Percentiles rank a stretch among this genome's conserved stretches.
phyloP scores from a whole-genome alignment of 371 early-diverging fungal genomes.

The Smittium culicis region DNA sequence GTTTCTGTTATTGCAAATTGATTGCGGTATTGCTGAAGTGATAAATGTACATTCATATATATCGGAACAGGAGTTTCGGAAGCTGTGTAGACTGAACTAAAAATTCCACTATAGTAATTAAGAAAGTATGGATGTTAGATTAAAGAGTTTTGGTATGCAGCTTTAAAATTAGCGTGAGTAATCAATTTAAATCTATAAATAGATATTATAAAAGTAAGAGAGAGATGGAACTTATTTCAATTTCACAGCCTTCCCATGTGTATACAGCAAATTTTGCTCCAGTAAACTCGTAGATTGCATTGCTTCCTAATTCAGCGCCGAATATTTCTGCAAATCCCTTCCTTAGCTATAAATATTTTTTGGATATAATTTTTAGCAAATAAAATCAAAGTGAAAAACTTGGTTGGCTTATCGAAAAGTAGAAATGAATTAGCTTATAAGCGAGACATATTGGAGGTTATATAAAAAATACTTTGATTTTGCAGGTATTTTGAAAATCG shows the following conservation, averaged over 20 bases:
- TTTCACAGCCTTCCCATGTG: conserved; percentile 82
- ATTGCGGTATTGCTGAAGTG: conserved; percentile 61
- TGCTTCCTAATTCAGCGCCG: conserved; percentile 78
- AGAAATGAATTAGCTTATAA: not conserved
- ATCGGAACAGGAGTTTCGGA: conserved; percentile 87
- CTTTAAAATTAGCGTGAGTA: not conserved
- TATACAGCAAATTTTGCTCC: conserved; percentile 82
- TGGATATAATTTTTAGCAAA: not conserved
- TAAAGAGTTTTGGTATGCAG: conserved; percentile 15
- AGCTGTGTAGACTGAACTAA: conserved; percentile 69
- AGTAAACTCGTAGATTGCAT: conserved; percentile 54
- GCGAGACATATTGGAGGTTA: not conserved
- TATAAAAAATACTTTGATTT: conserved; percentile 27
- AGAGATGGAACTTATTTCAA: conserved; percentile 40
- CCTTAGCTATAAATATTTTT: conserved; percentile 33
- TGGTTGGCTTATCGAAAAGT: not conserved
- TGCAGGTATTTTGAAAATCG: conserved; percentile 31
- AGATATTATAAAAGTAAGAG: not conserved
- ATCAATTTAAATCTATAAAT: not conserved
- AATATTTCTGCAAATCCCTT: conserved; percentile 79
- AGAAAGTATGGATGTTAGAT: conserved; percentile 6
- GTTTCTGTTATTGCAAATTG: conserved; percentile 23
- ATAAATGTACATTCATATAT: conserved; percentile 75
- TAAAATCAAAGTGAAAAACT: not conserved
- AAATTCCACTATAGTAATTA: conserved; percentile 42